Conservation (phyloP, 208 protist genomes). For the Wallacemonas sp. region DNA sequence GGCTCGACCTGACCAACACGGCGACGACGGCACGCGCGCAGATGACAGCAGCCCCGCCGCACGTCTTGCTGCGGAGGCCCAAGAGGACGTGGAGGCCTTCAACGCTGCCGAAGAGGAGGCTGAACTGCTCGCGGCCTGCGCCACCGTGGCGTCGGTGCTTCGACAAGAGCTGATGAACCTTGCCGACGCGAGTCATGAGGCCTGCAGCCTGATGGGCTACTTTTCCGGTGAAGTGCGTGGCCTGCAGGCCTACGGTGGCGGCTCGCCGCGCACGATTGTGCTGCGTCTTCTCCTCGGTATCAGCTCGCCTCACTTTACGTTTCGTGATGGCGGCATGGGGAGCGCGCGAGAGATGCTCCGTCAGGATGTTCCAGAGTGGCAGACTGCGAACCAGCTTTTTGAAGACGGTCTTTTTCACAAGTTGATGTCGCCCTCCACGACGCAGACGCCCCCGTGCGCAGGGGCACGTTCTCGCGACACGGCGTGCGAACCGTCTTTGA, state of each 20-base stretch:
- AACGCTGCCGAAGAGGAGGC: slow-evolving; percentile 9
- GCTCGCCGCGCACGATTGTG: slow-evolving; percentile 50
- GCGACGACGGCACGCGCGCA: too few relatives aligned
- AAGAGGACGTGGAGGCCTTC: neutral
- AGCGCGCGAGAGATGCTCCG: neutral
- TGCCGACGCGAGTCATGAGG: slow-evolving; percentile 34
- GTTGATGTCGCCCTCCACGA: neutral
- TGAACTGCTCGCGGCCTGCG: slow-evolving; percentile 13
- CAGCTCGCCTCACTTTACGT: slow-evolving; percentile 40
- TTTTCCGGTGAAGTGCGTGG: slow-evolving; percentile 68
- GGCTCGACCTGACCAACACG: too few relatives aligned
- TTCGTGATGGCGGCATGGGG: slow-evolving; percentile 13
- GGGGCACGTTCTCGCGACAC: too few relatives aligned
- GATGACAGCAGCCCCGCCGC: too few relatives aligned
- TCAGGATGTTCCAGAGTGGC: neutral
- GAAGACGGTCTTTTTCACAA: neutral
- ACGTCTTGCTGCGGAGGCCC: too few relatives aligned
- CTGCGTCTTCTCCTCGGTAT: slow-evolving; percentile 66
- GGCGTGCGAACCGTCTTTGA: neutral
- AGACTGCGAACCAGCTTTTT: neutral
- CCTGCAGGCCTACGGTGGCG: slow-evolving; percentile 62
- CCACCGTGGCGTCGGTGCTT: slow-evolving; percentile 14
- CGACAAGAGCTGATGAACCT: slow-evolving; percentile 41
- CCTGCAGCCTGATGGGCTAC: slow-evolving; percentile 64
- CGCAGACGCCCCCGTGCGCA: neutral